Percentiles rank a stretch among this genome's conserved stretches.
Evolutionary conservation across 2,329 filamentous ascomycete genomes (phyloP).

Genomic region (Leptographium lundbergii): DNA sequence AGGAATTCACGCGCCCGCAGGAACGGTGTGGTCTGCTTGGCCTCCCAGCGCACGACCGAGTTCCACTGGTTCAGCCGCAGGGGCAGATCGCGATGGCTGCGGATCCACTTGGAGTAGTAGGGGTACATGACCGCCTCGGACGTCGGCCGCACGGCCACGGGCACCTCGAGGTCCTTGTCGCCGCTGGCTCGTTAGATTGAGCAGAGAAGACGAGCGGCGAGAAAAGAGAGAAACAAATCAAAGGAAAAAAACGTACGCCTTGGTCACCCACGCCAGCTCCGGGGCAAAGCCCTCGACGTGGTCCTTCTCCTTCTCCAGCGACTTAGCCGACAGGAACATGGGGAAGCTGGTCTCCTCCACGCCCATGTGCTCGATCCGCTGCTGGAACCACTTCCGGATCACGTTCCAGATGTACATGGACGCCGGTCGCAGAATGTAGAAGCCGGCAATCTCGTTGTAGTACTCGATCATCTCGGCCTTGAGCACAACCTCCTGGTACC

Average conservation of each 20-base stretch:
- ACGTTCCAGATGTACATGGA: constrained; percentile 54
- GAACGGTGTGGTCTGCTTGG: constrained; percentile 83
- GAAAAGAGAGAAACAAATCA: not conserved
- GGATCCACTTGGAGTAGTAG: constrained; percentile 95
- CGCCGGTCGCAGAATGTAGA: constrained; percentile 71
- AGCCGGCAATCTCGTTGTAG: constrained; percentile 86
- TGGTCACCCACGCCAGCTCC: constrained; percentile 79
- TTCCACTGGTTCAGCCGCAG: constrained; percentile 97
- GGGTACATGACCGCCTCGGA: constrained; percentile 83
- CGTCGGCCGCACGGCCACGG: constrained; percentile 54
- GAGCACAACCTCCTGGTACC: constrained; percentile 95
- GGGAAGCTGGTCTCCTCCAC: constrained; percentile 96
- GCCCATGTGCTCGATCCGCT: constrained; percentile 75
- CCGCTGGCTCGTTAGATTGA: constrained; percentile 43
- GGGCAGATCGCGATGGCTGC: constrained; percentile 88
- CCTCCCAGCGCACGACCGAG: constrained; percentile 79
- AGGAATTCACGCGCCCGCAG: constrained; percentile 88
- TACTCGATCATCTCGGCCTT: constrained; percentile 98
- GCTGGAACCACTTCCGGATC: constrained; percentile 55
- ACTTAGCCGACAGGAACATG: constrained; percentile 87
- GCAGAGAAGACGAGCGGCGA: not conserved
- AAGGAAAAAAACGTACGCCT: constrained; percentile 41
- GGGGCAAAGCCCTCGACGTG: constrained; percentile 98
- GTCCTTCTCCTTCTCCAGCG: constrained; percentile 78
- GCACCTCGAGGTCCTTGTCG: constrained; percentile 80